Evolutionary conservation across 495 filamentous ascomycete genomes (phyloP).

Genomic region (Penicillium longicatenatum): DNA sequence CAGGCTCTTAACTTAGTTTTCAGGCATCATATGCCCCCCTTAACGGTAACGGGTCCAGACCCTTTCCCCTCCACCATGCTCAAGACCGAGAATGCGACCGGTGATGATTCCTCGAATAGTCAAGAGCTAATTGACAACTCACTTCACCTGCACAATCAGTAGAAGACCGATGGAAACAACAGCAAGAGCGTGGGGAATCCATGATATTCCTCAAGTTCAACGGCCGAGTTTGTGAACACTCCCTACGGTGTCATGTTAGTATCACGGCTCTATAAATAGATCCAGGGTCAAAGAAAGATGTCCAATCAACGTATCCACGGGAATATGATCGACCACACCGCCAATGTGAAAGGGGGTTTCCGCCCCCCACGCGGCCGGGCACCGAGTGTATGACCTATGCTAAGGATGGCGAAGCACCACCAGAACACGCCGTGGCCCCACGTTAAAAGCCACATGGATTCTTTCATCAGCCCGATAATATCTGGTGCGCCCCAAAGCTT

Average conservation of each 20-base stretch:
- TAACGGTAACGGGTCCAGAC: background rate
- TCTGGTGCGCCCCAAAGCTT: constrained; percentile 29
- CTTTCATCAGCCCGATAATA: constrained; percentile 20
- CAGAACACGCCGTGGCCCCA: constrained; percentile 39
- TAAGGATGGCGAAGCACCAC: constrained; percentile 35
- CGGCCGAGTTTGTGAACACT: constrained; percentile 35
- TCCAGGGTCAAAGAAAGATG: background rate
- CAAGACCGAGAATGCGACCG: constrained; percentile 27
- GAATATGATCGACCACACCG: constrained; percentile 34
- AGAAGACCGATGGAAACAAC: constrained; percentile 34
- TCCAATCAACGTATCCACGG: constrained; percentile 25
- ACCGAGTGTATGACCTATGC: constrained; percentile 32
- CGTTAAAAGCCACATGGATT: constrained; percentile 26
- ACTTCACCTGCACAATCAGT: constrained; percentile 25
- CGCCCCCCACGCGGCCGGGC: constrained; percentile 24
- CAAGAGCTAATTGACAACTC: constrained; percentile 23
- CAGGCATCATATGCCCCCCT: constrained; percentile 6
- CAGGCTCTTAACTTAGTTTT: background rate
- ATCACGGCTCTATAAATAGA: background rate
- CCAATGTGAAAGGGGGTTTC: constrained; percentile 23
- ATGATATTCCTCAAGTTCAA: constrained; percentile 33
- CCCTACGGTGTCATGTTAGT: constrained; percentile 16
- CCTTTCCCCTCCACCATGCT: constrained; percentile 19
- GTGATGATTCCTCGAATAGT: constrained; percentile 30
- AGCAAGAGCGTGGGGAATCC: constrained; percentile 29